phyloP scores from a whole-genome alignment of 495 filamentous ascomycete species.

The Hyphodiscus hymeniophilus region DNA sequence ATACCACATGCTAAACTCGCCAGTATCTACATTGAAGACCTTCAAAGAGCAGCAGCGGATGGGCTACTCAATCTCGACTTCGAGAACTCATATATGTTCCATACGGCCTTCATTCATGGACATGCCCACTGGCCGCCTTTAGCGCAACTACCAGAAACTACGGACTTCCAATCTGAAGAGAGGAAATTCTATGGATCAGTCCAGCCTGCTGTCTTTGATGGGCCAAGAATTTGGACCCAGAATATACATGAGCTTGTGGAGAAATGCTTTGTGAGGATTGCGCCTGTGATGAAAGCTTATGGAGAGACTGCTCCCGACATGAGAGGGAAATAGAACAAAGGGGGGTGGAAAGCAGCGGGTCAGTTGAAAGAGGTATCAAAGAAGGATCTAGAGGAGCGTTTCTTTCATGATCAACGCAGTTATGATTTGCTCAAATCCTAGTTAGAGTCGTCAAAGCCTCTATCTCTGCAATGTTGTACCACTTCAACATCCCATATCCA shows the following conservation, averaged over 20 bases:
- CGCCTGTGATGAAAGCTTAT: slow-evolving; percentile 9
- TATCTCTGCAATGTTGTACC: too few relatives aligned
- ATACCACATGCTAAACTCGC: background rate
- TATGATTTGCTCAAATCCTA: too few relatives aligned
- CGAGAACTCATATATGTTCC: slow-evolving; percentile 10
- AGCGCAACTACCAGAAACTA: background rate
- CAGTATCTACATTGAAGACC: slow-evolving; percentile 10
- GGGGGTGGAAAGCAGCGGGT: too few relatives aligned
- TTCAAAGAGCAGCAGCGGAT: slow-evolving; percentile 1
- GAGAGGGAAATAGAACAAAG: too few relatives aligned
- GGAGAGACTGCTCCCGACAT: too few relatives aligned
- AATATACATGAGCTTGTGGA: slow-evolving; percentile 4
- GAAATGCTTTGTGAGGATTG: slow-evolving; percentile 8
- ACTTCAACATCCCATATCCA: background rate
- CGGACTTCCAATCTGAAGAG: background rate
- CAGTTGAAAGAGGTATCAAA: too few relatives aligned
- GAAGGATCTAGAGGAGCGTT: too few relatives aligned
- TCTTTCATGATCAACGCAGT: too few relatives aligned
- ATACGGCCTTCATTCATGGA: slow-evolving; percentile 11
- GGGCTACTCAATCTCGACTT: slow-evolving; percentile 7
- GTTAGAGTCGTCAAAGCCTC: too few relatives aligned
- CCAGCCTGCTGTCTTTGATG: slow-evolving; percentile 12
- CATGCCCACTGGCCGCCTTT: slow-evolving; percentile 10
- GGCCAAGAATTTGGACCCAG: slow-evolving; percentile 1
- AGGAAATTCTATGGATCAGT: slow-evolving; percentile 9